Base-by-base conservation (phyloP, 371 early-diverging fungal genomes). In the Mucor circinelloides region DNA sequence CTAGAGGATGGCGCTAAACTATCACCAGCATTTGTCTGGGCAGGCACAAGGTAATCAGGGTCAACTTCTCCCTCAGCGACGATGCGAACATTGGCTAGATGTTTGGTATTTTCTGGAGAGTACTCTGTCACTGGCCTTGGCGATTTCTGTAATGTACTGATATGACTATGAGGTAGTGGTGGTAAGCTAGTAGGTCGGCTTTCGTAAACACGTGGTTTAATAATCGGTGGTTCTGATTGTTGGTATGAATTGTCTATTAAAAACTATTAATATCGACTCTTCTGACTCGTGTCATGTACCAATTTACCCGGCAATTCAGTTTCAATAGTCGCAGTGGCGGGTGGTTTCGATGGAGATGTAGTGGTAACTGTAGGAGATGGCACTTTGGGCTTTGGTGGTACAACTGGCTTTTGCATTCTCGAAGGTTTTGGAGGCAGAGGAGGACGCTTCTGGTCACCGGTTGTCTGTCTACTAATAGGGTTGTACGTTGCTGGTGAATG, bases 1-100 rank as follows among this genome's bases (percentile, higher is more conserved):
- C 75, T 65, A 15, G 66, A 64, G 7, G 76, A 70, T 31, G 81
- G 81, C 19, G 74, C 72, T 10, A 78, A 56, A 57, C 79, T 80
- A 56, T 78, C 80, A 3, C 81, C 83, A 17, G 79, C 80, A 66
- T 78, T 84, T 9, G 82, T 81, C 58, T 84, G 84, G 6, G 84
- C 84, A 2, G 84, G 82, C 13, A 76, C 80, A 2, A 84, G 71
- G 28, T 80, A 73, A n/a, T 72, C 74, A 1, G 84, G 82, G 44
- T 84, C 84, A 2, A 82, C 58, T 40, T 74, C 73, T 4, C 77
- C 83, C 38, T 80, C 80, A n/a, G 78, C 79, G 17, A 80, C 69
- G 21, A 74, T 64, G 6, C 42, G 50, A 21, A 64, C 27, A 34
- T 34, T 28, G 12, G 69, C 10, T 7, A 30, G 13, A 46, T 54